A percentile compares a stretch with the other conserved stretches of the same genome.
Conservation (phyloP, 2,329 filamentous ascomycete species). For the Fusarium multiceps region DNA sequence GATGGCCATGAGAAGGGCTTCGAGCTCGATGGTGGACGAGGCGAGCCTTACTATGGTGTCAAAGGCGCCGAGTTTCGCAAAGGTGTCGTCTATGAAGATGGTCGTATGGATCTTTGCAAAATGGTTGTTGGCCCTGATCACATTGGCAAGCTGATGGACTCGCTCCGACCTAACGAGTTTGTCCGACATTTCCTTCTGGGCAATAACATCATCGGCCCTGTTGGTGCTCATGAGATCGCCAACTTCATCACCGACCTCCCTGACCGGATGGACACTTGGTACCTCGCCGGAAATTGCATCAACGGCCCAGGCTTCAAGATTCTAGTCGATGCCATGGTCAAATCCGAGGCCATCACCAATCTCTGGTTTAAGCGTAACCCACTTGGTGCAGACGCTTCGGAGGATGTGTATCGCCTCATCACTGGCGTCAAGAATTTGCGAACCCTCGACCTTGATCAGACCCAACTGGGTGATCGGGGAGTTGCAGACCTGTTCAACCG, state of each 20-base stretch:
- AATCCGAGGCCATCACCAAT: slow-evolving; percentile 58
- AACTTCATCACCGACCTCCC: slow-evolving; percentile 59
- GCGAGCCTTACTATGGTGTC: slow-evolving; percentile 52
- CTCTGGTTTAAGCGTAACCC: slow-evolving; percentile 68
- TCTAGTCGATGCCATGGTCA: slow-evolving; percentile 58
- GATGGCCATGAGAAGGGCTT: slow-evolving; percentile 40
- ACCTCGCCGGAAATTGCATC: slow-evolving; percentile 66
- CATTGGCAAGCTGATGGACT: slow-evolving; percentile 62
- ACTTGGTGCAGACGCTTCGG: slow-evolving; percentile 53
- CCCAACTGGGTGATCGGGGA: slow-evolving; percentile 61
- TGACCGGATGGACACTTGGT: slow-evolving; percentile 64
- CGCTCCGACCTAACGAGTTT: slow-evolving; percentile 59
- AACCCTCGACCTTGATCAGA: slow-evolving; percentile 65
- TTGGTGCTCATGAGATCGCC: slow-evolving; percentile 59
- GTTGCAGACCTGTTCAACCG: slow-evolving; percentile 56
- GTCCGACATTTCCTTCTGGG: slow-evolving; percentile 64
- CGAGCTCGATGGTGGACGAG: slow-evolving; percentile 50
- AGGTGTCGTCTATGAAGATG: slow-evolving; percentile 61
- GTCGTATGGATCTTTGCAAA: slow-evolving; percentile 66
- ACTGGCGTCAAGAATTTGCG: slow-evolving; percentile 56
- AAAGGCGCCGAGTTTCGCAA: slow-evolving; percentile 52
- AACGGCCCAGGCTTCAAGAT: slow-evolving; percentile 54
- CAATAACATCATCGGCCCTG: slow-evolving; percentile 65
- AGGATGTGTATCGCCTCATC: slow-evolving; percentile 58
- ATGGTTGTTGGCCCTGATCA: slow-evolving; percentile 65